These are phyloP conservation scores for Centella asiatica DNA, from an alignment of 129 eudicot genomes.

Conservation along the genomic window DNA sequence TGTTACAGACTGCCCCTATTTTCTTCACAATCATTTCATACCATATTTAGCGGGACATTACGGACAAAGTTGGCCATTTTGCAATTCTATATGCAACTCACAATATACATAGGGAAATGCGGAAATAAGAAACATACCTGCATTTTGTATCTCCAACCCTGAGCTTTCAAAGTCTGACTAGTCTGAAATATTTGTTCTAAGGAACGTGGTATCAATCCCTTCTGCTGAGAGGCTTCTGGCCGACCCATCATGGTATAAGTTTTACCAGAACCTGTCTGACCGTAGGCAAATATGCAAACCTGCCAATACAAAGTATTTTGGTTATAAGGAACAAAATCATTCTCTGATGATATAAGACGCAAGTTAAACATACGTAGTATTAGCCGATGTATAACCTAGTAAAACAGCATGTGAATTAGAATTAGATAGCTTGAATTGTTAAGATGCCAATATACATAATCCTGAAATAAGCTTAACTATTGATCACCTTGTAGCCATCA, in stretches of 20 bases:
- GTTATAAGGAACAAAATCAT: background rate
- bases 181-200: slow-evolving; percentile 58
- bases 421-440: too few relatives aligned
- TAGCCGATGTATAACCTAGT: too few relatives aligned
- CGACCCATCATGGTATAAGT: slow-evolving; percentile 69
- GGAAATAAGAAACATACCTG: slow-evolving; percentile 27
- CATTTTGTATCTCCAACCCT: slow-evolving; percentile 64
- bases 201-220: slow-evolving; percentile 62
- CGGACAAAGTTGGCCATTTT: too few relatives aligned
- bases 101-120: background rate
- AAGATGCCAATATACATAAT: background rate
- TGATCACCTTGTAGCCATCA: slow-evolving; percentile 58
- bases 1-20: too few relatives aligned
- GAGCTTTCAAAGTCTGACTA: slow-evolving; percentile 43
- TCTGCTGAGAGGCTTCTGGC: slow-evolving; percentile 42
- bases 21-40: too few relatives aligned
- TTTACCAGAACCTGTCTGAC: slow-evolving; percentile 72
- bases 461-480: background rate
- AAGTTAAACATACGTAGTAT: background rate
- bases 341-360: background rate
- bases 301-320: slow-evolving; percentile 8
- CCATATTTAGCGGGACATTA: too few relatives aligned
- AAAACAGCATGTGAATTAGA: too few relatives aligned
- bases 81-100: too few relatives aligned
- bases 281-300: slow-evolving; percentile 74